Evolutionary conservation across 169 alveolate species (phyloP), one percentile per base, ranked within the genome.

Genomic region (Cryptosporidium muris): DNA sequence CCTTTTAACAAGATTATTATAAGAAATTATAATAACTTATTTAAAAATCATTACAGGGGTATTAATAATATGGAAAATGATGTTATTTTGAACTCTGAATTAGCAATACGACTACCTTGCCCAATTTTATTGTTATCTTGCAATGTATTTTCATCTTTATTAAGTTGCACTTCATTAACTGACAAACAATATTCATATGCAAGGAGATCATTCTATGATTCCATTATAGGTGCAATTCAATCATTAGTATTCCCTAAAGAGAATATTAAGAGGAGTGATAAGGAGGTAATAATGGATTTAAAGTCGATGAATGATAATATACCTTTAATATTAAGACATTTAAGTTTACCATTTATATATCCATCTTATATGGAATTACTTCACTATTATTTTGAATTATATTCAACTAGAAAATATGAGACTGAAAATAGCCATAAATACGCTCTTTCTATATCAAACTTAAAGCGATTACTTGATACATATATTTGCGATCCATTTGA

Each of bases 151-250:
- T 49, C 54, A 4, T 7, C 45, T 1, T 74, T 74, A 36, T 16
- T 74, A 34, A 40, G 9, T 43, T 74, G 85, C 25, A 74, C 85
- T 58, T 74, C 85, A 7, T 58, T 74, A 11, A 74, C 85, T 25
- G 85, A 74, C 34, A 74, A 60, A 47, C 85, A 74, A 42, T 58
- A 74, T 47, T 74, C 85, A 3, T 66, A 74, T 58, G 47, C 74
- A 16, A 74, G 49, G 5, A 49, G 54, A 4, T 54, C 63, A 38
- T 74, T 58, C 34, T 74, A 74, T 54, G 25, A 42, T 12, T 74
- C 85, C 11, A 45, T 74, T 4, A 74, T 74, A 40, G 85, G 58
- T 16, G 38, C 60, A 45, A 45, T 74, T 58, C 74, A 74, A 42
- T 42, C 14, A 25, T n/a, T 58, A 36, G 40, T 36, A 58, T 60